Conservation (phyloP, 2,329 filamentous ascomycete genomes). For the Fusarium subglutinans region DNA sequence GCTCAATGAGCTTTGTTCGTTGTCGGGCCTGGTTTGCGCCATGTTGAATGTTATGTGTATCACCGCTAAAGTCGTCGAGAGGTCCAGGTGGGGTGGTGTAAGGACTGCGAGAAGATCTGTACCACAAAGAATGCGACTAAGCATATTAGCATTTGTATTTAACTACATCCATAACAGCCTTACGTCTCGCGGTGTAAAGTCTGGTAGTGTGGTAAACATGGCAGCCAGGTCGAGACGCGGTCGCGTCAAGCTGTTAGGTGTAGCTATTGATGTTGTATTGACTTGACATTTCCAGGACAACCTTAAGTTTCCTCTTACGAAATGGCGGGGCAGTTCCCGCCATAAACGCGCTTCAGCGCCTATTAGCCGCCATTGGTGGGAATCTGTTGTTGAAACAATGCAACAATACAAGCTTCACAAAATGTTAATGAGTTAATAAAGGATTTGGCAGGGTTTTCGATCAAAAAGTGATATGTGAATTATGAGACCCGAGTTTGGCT, state of each 20-base stretch:
- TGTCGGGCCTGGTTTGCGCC: conserved; percentile 49
- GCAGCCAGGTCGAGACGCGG: conserved; percentile 31
- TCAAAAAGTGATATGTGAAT: neutral
- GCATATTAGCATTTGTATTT: conserved; percentile 12
- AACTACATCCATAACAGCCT: conserved; percentile 39
- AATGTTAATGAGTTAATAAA: neutral
- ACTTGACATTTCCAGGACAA: conserved; percentile 21
- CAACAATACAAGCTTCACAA: conserved; percentile 12
- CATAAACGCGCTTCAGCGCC: conserved; percentile 35
- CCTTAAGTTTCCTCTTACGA: neutral
- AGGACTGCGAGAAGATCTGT: conserved; percentile 69
- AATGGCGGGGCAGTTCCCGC: conserved; percentile 33
- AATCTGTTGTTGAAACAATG: conserved; percentile 4
- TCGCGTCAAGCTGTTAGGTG: conserved; percentile 26
- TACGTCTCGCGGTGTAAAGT: conserved; percentile 77
- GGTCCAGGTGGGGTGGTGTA: conserved; percentile 48
- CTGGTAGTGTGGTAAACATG: conserved; percentile 72
- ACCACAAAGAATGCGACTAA: conserved; percentile 79
- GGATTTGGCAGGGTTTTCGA: neutral
- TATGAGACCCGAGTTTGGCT: conserved; percentile 1
- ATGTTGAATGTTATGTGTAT: conserved; percentile 42
- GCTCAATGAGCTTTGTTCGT: conserved; percentile 59
- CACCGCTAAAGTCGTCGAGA: conserved; percentile 46
- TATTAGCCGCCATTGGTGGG: conserved; percentile 36
- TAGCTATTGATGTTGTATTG: conserved; percentile 25